Conservation (phyloP, 495 filamentous ascomycete species). For the Hamigera avellanea region DNA sequence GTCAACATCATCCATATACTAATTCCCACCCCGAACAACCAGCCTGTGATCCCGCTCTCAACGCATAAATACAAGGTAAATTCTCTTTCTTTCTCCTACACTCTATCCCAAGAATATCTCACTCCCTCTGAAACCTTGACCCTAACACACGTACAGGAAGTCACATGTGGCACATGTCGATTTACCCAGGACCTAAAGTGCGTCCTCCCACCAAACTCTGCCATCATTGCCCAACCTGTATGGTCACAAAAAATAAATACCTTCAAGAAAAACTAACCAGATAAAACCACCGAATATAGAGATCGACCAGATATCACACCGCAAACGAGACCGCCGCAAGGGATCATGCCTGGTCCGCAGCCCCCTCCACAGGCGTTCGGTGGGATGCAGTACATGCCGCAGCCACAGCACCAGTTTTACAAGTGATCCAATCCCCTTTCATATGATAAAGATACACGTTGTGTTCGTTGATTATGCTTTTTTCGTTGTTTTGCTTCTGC, state of each 20-base stretch:
- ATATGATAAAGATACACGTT: too few relatives aligned
- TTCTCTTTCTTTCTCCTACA: not conserved
- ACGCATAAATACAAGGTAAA: conserved; percentile 39
- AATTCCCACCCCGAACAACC: not conserved
- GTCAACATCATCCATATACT: not conserved
- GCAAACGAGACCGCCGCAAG: conserved; percentile 24
- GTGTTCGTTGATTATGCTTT: too few relatives aligned
- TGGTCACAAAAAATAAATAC: not conserved
- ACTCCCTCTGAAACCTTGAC: not conserved
- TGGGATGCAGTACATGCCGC: conserved; percentile 11
- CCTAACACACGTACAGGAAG: conserved; percentile 30
- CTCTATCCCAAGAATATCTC: not conserved
- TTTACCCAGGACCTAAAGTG: conserved; percentile 42
- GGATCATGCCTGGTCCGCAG: conserved; percentile 16
- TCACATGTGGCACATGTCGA: conserved; percentile 40
- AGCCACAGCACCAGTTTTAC: conserved; percentile 12
- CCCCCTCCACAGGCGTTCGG: conserved; percentile 17
- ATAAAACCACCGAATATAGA: conserved; percentile 5
- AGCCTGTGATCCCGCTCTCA: conserved; percentile 39
- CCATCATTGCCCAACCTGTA: not conserved
- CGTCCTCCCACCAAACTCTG: conserved; percentile 2
- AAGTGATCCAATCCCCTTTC: too few relatives aligned
- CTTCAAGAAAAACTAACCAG: conserved; percentile 4
- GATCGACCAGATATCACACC: conserved; percentile 37
- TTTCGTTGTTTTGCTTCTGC: too few relatives aligned